Evolutionary conservation across 768 basidiomycete species (phyloP), one percentile per base, ranked within the genome.

Genomic region (Boletus edulis): DNA sequence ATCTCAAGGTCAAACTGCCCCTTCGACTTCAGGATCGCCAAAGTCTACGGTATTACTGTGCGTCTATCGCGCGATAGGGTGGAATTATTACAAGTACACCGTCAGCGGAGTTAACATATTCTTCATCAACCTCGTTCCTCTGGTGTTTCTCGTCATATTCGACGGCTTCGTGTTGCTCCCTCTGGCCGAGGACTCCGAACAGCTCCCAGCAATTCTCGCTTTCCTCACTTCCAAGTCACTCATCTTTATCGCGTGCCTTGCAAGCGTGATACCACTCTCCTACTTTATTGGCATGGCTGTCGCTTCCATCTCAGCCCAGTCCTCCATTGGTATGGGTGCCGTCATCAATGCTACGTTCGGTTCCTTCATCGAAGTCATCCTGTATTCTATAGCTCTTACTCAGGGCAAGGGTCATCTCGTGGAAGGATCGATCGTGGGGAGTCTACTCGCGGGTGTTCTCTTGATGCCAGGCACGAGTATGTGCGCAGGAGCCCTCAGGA

Each of bases 221-320:
- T 71, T 89, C 60, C 67, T 98, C 54, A 81, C 91, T 8, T 86
- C 86, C 1, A 86, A 86, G 46, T 82, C 80, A 4, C 73, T 91
- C 63, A 87, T 98, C 63, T 98, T 99, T 71, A 60, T 92, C 42
- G 72, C 95, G 63, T 82, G 88, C 60, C 77, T 99, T 43, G 82
- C 89, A 27, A 92, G 91, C 61, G 93, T 99, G 65, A 98, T 99
- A 60, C 97, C 97, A 0, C 79, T 99, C 18, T 94, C 91, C 9
- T 99, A 99, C 77, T 99, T 99, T 76, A 98, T 99, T 66, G 97
- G 97, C 17, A 98, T 98, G 97, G 97, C 97, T 9, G 97, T 99
- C 56, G 97, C 97, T 3, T 94, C 91, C 42, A 98, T 99, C 65
- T 93, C 90, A n/a, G 97, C 97, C 0, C 97, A 98, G 67, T 95